Conservation (phyloP, 1,284 basidiomycete genomes). For the Sanghuangporus weigelae region DNA sequence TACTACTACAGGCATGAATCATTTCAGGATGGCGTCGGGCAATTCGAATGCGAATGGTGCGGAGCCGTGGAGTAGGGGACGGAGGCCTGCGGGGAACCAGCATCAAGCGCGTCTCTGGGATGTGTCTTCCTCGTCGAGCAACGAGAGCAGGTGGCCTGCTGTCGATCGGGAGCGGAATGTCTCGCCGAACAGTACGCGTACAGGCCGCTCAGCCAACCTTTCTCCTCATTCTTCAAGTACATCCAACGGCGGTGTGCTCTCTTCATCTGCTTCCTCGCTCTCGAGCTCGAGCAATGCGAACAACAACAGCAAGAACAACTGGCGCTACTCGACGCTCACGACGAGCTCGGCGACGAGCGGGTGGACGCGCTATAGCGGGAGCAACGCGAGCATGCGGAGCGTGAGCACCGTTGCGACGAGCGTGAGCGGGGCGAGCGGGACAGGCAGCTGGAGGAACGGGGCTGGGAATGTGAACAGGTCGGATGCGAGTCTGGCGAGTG, state of each 20-base stretch:
- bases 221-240: too few relatives aligned
- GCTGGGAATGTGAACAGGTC: constrained; percentile 21
- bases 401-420: constrained; percentile 75
- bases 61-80: constrained; percentile 29
- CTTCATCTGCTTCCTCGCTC: constrained; percentile 34
- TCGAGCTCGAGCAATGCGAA: constrained; percentile 54
- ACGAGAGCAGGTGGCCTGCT: background rate
- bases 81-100: constrained; percentile 21
- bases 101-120: constrained; percentile 16
- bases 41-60: constrained; percentile 13
- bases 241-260: too few relatives aligned
- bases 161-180: constrained; percentile 35
- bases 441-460: constrained; percentile 46
- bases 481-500: constrained; percentile 20
- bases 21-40: constrained; percentile 15
- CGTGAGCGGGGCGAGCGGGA: constrained; percentile 44
- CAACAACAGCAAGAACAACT: constrained; percentile 37
- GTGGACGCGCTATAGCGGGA: constrained; percentile 64
- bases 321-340: constrained; percentile 68
- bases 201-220: background rate
- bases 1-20: constrained; percentile 60
- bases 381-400: constrained; percentile 63
- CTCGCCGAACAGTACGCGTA: constrained; percentile 53
- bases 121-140: constrained; percentile 13
- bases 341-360: constrained; percentile 61